phyloP scores from a whole-genome alignment of 805 yeast species.

The Groenewaldozyma tartarivorans region DNA sequence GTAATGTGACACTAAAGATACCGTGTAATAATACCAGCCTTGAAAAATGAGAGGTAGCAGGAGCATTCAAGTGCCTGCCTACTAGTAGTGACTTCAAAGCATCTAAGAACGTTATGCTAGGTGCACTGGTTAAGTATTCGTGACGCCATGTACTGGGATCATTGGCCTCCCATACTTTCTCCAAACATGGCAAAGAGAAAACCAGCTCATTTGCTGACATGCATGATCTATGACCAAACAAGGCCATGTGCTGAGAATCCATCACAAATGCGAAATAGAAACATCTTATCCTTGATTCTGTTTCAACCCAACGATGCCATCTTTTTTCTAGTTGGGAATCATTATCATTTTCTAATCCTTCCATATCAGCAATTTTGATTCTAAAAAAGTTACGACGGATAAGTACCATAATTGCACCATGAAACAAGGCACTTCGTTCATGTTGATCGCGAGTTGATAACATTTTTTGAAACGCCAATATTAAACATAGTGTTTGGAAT shows the following conservation, averaged over 20 bases:
- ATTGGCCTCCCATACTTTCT: constrained; percentile 17
- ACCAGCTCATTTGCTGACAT: constrained; percentile 23
- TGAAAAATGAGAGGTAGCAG: constrained; percentile 15
- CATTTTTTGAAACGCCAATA: constrained; percentile 24
- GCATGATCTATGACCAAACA: constrained; percentile 19
- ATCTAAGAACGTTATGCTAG: constrained; percentile 12
- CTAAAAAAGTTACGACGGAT: constrained; percentile 14
- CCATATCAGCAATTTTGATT: constrained; percentile 1
- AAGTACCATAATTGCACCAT: constrained; percentile 21
- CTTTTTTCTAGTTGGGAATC: constrained; percentile 6
- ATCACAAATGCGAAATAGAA: constrained; percentile 21
- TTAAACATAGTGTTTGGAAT: constrained; percentile 19
- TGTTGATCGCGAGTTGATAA: constrained; percentile 21
- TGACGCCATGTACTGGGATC: constrained; percentile 12
- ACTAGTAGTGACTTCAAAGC: constrained; percentile 17
- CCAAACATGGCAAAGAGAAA: constrained; percentile 21
- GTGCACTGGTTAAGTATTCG: constrained; percentile 7
- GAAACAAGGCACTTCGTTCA: constrained; percentile 22
- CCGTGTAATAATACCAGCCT: constrained; percentile 21
- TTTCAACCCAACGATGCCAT: constrained; percentile 22
- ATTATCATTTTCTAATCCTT: background rate
- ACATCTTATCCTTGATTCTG: constrained; percentile 19
- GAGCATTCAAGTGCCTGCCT: constrained; percentile 16
- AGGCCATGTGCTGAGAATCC: constrained; percentile 24
- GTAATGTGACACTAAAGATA: constrained; percentile 19